phyloP scores from a whole-genome alignment of 2,329 filamentous ascomycete genomes.

The Exophiala phaeomuriformis region DNA sequence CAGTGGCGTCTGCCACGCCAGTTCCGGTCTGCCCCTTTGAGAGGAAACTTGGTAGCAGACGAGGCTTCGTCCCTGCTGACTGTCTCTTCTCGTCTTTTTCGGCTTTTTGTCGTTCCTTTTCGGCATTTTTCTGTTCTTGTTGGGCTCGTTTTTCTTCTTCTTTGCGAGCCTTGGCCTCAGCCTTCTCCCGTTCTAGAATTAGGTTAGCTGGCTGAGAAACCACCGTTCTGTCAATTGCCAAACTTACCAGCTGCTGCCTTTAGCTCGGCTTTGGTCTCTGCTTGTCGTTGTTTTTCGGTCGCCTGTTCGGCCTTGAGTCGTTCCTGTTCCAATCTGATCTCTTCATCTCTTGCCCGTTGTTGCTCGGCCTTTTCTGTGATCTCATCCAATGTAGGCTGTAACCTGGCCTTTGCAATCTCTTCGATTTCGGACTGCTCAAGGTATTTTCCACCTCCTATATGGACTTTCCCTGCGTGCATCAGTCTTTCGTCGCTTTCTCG shows the following conservation, averaged over 20 bases:
- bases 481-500: slow-evolving; percentile 56
- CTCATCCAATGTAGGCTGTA: slow-evolving; percentile 78
- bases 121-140: slow-evolving; percentile 19
- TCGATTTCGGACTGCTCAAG: slow-evolving; percentile 73
- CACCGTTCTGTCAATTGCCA: not conserved
- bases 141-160: slow-evolving; percentile 24
- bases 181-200: slow-evolving; percentile 22
- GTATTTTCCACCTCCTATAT: slow-evolving; percentile 74
- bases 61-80: slow-evolving; percentile 10
- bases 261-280: slow-evolving; percentile 33
- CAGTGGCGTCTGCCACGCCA: slow-evolving; percentile 2
- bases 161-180: slow-evolving; percentile 20
- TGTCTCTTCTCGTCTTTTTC: slow-evolving; percentile 22
- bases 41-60: slow-evolving; percentile 15
- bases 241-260: slow-evolving; percentile 40
- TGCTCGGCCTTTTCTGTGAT: slow-evolving; percentile 71
- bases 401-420: slow-evolving; percentile 64
- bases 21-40: slow-evolving; percentile 1
- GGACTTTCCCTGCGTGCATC: slow-evolving; percentile 50
- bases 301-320: slow-evolving; percentile 54
- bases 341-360: slow-evolving; percentile 60
- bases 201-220: slow-evolving; percentile 6
- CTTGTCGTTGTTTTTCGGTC: slow-evolving; percentile 35
- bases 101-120: slow-evolving; percentile 13
- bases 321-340: slow-evolving; percentile 57